phyloP scores from a whole-genome alignment of 2,329 filamentous ascomycete genomes.

The Neofusicoccum parvum region DNA sequence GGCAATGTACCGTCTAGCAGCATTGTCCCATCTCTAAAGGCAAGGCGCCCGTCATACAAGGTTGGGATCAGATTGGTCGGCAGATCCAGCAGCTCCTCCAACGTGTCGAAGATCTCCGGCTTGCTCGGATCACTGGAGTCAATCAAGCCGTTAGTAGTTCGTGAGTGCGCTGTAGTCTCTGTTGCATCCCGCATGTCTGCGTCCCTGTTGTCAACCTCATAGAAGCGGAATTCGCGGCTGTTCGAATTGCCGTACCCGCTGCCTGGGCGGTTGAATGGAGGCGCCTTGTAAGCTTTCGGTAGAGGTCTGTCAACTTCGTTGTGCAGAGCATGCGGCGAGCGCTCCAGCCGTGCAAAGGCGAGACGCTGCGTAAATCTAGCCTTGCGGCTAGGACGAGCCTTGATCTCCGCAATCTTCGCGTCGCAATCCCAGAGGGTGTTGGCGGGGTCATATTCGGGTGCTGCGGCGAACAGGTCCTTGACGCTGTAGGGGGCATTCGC shows the following conservation, averaged over 20 bases:
- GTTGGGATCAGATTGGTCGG: constrained; percentile 31
- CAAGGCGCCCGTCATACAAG: constrained; percentile 30
- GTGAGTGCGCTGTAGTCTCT: no score
- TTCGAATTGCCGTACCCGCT: neutral
- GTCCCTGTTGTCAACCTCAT: neutral
- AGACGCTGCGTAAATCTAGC: neutral
- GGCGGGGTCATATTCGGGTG: constrained; percentile 2
- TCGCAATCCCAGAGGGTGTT: neutral
- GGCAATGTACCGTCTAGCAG: constrained; percentile 25
- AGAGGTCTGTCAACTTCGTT: neutral
- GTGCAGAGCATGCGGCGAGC: neutral
- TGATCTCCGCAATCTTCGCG: constrained; percentile 18
- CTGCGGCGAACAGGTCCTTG: neutral
- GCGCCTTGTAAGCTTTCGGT: constrained; percentile 2
- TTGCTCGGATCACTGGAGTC: neutral
- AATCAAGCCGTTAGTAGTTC: no score
- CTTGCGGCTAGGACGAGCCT: constrained; percentile 12
- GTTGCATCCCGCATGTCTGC: constrained; percentile 1
- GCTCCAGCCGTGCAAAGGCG: neutral
- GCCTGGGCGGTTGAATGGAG: neutral
- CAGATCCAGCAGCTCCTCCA: constrained; percentile 28
- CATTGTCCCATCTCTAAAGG: constrained; percentile 32
- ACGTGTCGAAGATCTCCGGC: constrained; percentile 1
- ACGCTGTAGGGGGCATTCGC: neutral
- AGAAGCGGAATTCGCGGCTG: neutral